Percentiles rank a stretch among this genome's conserved stretches.
phyloP scores from a whole-genome alignment of 345 rosid species.

The Citrus unshiu region DNA sequence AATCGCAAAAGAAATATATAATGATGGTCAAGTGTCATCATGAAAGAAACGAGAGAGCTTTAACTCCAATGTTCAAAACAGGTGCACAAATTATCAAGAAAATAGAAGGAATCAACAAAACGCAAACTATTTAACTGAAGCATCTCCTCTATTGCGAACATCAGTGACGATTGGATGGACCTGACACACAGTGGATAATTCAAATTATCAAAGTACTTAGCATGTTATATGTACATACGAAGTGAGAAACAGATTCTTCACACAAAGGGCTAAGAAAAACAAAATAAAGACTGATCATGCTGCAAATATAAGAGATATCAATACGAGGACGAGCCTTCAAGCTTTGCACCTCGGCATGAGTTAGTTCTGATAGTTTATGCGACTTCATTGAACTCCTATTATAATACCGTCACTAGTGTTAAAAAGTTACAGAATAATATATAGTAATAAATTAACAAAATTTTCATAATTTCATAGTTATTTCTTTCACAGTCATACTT shows the following conservation, averaged over 20 bases:
- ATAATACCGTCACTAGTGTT: too few relatives aligned
- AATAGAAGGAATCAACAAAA: slow-evolving; percentile 6
- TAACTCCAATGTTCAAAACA: not conserved
- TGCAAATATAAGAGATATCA: slow-evolving; percentile 73
- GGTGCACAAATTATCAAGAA: not conserved
- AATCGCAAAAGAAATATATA: slow-evolving; percentile 33
- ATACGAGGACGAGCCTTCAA: slow-evolving; percentile 74
- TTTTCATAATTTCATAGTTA: too few relatives aligned
- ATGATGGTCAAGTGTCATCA: not conserved
- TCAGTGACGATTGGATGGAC: slow-evolving; percentile 78
- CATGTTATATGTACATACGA: too few relatives aligned
- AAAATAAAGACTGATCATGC: slow-evolving; percentile 29
- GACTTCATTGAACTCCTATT: slow-evolving; percentile 61
- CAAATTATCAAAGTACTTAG: not conserved
- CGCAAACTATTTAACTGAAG: slow-evolving; percentile 74
- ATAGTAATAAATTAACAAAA: too few relatives aligned
- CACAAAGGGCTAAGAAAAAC: not conserved
- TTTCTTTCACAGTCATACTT: too few relatives aligned
- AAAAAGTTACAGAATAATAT: too few relatives aligned
- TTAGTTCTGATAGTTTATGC: slow-evolving; percentile 29
- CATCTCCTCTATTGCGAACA: slow-evolving; percentile 68
- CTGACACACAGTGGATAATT: slow-evolving; percentile 19
- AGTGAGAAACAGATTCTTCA: not conserved
- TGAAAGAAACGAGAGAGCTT: not conserved
- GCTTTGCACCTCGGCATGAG: slow-evolving; percentile 36